Evolutionary conservation across 345 rosid species (phyloP), one percentile per base, ranked within the genome.

Genomic region (Orychophragmus violaceus): DNA sequence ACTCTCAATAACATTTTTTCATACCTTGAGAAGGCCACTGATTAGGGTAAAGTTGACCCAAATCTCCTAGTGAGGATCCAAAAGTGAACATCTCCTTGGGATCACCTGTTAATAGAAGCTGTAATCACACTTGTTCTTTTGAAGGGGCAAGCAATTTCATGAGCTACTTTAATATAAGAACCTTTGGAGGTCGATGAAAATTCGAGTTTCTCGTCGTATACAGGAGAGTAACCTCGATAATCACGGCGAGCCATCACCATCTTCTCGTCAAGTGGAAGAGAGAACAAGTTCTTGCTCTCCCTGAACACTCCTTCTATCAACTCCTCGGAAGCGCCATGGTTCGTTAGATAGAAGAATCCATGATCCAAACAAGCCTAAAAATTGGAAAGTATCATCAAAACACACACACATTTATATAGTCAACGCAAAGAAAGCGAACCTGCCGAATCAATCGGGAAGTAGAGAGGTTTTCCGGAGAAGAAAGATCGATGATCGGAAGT

Each of bases 301-400:
- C 59, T 64, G 0, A 93, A 56, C 39, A 82, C 87, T 25, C 46
- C 50, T 1, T 33, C 27, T 17, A 85, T n/a, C 37, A 90, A 56
- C 27, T 81, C 88, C 52, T 79, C 82, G 39, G 85, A 82, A 1
- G 88, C 79, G 3, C 91, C 97, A 57, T 93, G 98, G 66, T 93
- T 93, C 68, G 81, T 84, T 2, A 93, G 76, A 78, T 86, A 93
- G 70, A 90, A 93, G 89, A 87, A 93, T 13, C 97, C 97, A 68
- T 80, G 75, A 8, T 88, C 89, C 10, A 76, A 22, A 52, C 96
- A 90, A 16, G 94, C 97, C 98, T 93, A 62, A 6, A 5, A 28
- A 6, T n/a, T 63, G 8, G 8, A 54, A 36, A 37, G 27, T 27
- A 16, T 0, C 28, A 66, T 28, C 14, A 24, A 23, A 23, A 6